These are phyloP conservation scores for Pleurotus platypus DNA, from an alignment of 768 basidiomycete genomes.

Conservation along the genomic window DNA sequence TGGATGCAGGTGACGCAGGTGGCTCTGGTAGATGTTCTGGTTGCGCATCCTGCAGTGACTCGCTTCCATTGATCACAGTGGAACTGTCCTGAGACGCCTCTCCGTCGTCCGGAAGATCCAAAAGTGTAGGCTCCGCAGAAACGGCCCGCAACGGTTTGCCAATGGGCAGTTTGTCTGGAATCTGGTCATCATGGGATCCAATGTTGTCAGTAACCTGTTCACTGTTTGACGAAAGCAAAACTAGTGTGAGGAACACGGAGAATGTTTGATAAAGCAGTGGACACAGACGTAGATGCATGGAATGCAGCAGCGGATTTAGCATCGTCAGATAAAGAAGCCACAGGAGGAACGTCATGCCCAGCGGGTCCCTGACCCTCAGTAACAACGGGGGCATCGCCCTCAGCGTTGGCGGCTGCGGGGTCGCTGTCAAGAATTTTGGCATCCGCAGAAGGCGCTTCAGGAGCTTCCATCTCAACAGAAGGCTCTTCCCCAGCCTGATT, in stretches of 20 bases:
- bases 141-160: slow-evolving; percentile 37
- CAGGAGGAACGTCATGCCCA: slow-evolving; percentile 11
- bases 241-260: slow-evolving; percentile 32
- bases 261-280: slow-evolving; percentile 34
- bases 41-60: slow-evolving; percentile 16
- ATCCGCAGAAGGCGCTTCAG: slow-evolving; percentile 20
- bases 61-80: slow-evolving; percentile 21
- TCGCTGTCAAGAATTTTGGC: slow-evolving; percentile 19
- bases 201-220: slow-evolving; percentile 44
- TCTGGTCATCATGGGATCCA: slow-evolving; percentile 44
- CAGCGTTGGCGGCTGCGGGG: slow-evolving; percentile 18
- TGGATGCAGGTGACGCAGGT: slow-evolving; percentile 53
- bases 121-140: slow-evolving; percentile 50
- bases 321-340: slow-evolving; percentile 24
- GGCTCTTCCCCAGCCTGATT: neutral
- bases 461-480: slow-evolving; percentile 7
- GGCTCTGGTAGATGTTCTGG: slow-evolving; percentile 56
- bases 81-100: slow-evolving; percentile 20
- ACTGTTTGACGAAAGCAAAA: slow-evolving; percentile 34
- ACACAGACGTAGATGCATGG: slow-evolving; percentile 48
- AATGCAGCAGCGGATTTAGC: slow-evolving; percentile 19
- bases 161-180: slow-evolving; percentile 18
- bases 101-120: slow-evolving; percentile 32
- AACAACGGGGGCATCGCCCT: slow-evolving; percentile 16
- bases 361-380: slow-evolving; percentile 1